Conservation (phyloP, 2,329 filamentous ascomycete genomes). For the Hypoxylon sp. region DNA sequence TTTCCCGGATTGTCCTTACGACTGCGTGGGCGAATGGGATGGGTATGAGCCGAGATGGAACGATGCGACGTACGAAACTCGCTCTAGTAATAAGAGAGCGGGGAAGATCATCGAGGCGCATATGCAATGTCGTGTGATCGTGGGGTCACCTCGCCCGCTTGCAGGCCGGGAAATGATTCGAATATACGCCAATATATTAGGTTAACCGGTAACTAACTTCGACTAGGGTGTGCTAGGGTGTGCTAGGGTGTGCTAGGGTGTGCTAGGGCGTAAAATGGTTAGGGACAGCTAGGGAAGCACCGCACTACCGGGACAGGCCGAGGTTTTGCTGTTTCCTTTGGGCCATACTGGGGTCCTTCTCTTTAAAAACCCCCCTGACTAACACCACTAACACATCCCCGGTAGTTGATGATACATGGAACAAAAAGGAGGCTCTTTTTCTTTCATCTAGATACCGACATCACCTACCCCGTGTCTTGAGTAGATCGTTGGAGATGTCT, state of each 20-base stretch:
- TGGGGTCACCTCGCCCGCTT: conserved; percentile 43
- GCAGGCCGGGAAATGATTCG: neutral
- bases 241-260: neutral
- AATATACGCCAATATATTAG: conserved; percentile 19
- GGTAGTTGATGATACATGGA: conserved; percentile 33
- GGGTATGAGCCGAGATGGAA: conserved; percentile 44
- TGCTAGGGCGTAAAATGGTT: neutral
- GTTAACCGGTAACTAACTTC: conserved; percentile 22
- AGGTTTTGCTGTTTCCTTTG: conserved; percentile 7
- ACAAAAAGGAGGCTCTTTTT: conserved; percentile 25
- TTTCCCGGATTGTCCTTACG: conserved; percentile 13
- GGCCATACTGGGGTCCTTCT: neutral
- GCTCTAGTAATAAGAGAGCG: conserved; percentile 12
- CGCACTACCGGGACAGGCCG: conserved; percentile 40
- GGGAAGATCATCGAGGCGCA: conserved; percentile 39
- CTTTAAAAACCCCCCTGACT: neutral
- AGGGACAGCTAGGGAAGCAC: conserved; percentile 17
- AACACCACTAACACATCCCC: conserved; percentile 17
- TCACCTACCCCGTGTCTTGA: neutral
- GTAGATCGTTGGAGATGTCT: conserved; percentile 16
- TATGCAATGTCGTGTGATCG: conserved; percentile 46
- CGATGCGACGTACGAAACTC: conserved; percentile 37
- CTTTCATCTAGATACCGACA: conserved; percentile 13
- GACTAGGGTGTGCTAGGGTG: neutral
- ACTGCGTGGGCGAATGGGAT: conserved; percentile 26